Percentiles rank a stretch among this genome's conserved stretches.
Evolutionary conservation across 768 basidiomycete genomes (phyloP).

Genomic region (Naematelia aurantialba): DNA sequence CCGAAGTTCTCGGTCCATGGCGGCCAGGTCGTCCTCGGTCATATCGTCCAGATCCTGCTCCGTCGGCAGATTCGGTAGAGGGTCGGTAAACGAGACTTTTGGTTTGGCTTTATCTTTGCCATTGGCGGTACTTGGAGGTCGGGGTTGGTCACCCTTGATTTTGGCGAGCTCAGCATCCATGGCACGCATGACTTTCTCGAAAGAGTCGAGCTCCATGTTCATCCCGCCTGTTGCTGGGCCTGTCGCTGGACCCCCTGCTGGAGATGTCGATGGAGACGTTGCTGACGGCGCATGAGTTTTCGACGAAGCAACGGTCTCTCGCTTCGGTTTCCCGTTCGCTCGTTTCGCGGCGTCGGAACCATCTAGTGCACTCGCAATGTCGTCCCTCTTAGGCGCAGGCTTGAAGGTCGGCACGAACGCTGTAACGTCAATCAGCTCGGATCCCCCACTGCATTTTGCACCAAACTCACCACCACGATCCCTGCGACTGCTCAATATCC

Average conservation of each 20-base stretch:
- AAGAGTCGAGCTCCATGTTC: slow-evolving; percentile 78
- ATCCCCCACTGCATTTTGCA: neutral
- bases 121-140: slow-evolving; percentile 52
- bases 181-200: slow-evolving; percentile 92
- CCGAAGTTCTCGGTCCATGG: slow-evolving; percentile 84
- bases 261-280: slow-evolving; percentile 14
- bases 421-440: slow-evolving; percentile 5
- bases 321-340: neutral
- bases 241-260: neutral
- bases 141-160: slow-evolving; percentile 17
- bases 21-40: slow-evolving; percentile 65
- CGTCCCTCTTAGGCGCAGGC: neutral
- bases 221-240: slow-evolving; percentile 4
- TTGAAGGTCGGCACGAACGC: slow-evolving; percentile 38
- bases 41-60: slow-evolving; percentile 56
- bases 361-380: neutral
- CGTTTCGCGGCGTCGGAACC: neutral
- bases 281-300: slow-evolving; percentile 17
- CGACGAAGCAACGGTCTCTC: slow-evolving; percentile 6
- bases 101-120: slow-evolving; percentile 52
- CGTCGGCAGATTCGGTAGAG: slow-evolving; percentile 41
- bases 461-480: slow-evolving; percentile 69
- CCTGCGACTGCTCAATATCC: slow-evolving; percentile 75
- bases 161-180: slow-evolving; percentile 75
- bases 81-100: slow-evolving; percentile 18